Percentiles rank a stretch among this genome's conserved stretches.
Evolutionary conservation across 306 rosid genomes (phyloP).

Genomic region (Rosa chinensis): DNA sequence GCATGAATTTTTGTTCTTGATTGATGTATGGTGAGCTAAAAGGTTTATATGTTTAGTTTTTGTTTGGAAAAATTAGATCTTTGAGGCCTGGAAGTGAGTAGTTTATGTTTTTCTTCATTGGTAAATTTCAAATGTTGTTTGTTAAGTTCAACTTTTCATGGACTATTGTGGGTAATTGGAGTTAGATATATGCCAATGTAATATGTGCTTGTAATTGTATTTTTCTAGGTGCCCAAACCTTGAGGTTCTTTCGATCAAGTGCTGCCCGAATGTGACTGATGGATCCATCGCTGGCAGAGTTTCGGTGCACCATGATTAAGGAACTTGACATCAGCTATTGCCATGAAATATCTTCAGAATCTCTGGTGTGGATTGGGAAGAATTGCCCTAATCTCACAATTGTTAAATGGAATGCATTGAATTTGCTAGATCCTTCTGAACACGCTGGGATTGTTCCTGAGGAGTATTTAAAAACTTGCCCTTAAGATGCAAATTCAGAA

Average conservation of each 20-base stretch:
- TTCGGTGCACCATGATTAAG: slow-evolving; percentile 44
- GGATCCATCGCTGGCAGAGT: slow-evolving; percentile 51
- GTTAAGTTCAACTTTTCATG: background rate
- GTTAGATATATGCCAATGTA: background rate
- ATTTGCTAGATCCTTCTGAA: slow-evolving; percentile 61
- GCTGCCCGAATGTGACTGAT: slow-evolving; percentile 76
- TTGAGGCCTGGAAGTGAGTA: background rate
- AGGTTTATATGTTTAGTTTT: background rate
- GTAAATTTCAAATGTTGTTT: background rate
- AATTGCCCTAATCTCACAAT: no score
- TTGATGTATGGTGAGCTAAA: background rate
- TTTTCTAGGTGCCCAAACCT: slow-evolving; percentile 62
- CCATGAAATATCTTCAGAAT: no score
- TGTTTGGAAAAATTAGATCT: background rate
- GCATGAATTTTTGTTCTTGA: background rate
- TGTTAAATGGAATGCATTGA: no score
- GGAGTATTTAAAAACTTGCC: slow-evolving; percentile 63
- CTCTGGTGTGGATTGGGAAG: no score
- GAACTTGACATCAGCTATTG: slow-evolving; percentile 62
- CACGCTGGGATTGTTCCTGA: slow-evolving; percentile 44
- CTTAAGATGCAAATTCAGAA: slow-evolving; percentile 85
- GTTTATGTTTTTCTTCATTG: background rate
- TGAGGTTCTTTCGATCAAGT: slow-evolving; percentile 73
- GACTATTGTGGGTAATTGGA: background rate
- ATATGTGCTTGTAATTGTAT: background rate